phyloP scores from a whole-genome alignment of 1,284 basidiomycete species.

The Tremellales sp. region DNA sequence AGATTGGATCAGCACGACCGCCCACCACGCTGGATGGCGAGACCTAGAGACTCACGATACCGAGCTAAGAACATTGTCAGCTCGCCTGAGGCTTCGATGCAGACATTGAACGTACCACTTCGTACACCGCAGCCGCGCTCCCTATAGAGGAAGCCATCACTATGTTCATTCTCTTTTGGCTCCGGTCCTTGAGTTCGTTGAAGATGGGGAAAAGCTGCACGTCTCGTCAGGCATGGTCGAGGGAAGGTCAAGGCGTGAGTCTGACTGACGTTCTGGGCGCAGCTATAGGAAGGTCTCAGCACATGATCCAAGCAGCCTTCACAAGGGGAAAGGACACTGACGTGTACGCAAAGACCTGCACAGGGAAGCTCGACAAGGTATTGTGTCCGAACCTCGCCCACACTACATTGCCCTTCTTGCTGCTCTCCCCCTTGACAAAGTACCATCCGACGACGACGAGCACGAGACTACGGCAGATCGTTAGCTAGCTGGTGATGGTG shows the following conservation, averaged over 20 bases:
- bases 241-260: conserved; percentile 21
- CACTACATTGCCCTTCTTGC: conserved; percentile 40
- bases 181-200: conserved; percentile 83
- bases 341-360: conserved; percentile 92
- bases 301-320: background rate
- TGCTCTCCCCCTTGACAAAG: conserved; percentile 42
- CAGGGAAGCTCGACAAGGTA: conserved; percentile 70
- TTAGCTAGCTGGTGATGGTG: background rate
- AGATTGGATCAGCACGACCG: background rate
- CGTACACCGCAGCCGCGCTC: conserved; percentile 70
- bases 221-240: conserved; percentile 1
- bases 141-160: conserved; percentile 84
- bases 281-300: conserved; percentile 32
- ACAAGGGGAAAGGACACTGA: conserved; percentile 38
- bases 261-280: conserved; percentile 74
- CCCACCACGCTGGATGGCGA: background rate
- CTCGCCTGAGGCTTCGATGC: background rate
- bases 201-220: conserved; percentile 80
- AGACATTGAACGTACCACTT: conserved; percentile 46
- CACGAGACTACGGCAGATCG: conserved; percentile 57
- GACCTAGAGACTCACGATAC: conserved; percentile 11
- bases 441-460: conserved; percentile 58
- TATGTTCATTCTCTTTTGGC: conserved; percentile 78
- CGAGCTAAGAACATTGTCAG: conserved; percentile 16
- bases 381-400: conserved; percentile 36